phyloP scores from a whole-genome alignment of 2,329 filamentous ascomycete species.

The Alternaria longipes region DNA sequence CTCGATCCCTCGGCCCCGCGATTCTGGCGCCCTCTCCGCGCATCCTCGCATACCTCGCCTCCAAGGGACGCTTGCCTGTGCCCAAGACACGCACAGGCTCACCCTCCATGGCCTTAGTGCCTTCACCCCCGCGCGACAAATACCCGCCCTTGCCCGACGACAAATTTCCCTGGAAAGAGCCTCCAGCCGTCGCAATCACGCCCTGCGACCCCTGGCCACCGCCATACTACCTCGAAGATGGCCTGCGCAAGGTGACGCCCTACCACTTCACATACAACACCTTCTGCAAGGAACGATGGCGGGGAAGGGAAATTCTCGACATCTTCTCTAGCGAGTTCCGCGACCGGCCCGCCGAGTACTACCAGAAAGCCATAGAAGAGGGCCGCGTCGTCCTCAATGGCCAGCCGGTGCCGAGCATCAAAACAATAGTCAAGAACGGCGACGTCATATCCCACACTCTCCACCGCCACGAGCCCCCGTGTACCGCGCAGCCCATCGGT shows the following conservation, averaged over 20 bases:
- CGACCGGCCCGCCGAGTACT: slow-evolving; percentile 86
- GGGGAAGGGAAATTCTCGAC: slow-evolving; percentile 80
- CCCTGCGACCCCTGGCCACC: slow-evolving; percentile 64
- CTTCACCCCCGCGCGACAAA: slow-evolving; percentile 38
- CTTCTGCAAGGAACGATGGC: slow-evolving; percentile 92
- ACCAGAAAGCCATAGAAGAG: slow-evolving; percentile 78
- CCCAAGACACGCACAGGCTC: slow-evolving; percentile 27
- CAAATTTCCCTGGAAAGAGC: slow-evolving; percentile 53
- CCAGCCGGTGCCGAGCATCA: slow-evolving; percentile 69
- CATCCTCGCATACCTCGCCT: slow-evolving; percentile 61
- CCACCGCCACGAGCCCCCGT: slow-evolving; percentile 94
- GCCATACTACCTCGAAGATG: slow-evolving; percentile 86
- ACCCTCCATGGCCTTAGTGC: slow-evolving; percentile 58
- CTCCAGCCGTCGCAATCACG: slow-evolving; percentile 61
- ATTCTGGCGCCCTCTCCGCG: slow-evolving; percentile 62
- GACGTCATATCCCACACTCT: slow-evolving; percentile 91
- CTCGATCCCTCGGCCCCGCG: slow-evolving; percentile 20
- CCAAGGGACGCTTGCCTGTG: slow-evolving; percentile 54
- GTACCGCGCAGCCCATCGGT: slow-evolving; percentile 79
- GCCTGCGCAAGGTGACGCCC: slow-evolving; percentile 81
- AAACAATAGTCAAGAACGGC: slow-evolving; percentile 83
- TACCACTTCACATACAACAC: slow-evolving; percentile 97
- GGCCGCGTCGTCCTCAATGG: slow-evolving; percentile 85
- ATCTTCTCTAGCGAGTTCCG: slow-evolving; percentile 93
- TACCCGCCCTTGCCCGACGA: slow-evolving; percentile 44